Base-by-base conservation (phyloP, 1,284 basidiomycete species). In the Meripilus lineatus region DNA sequence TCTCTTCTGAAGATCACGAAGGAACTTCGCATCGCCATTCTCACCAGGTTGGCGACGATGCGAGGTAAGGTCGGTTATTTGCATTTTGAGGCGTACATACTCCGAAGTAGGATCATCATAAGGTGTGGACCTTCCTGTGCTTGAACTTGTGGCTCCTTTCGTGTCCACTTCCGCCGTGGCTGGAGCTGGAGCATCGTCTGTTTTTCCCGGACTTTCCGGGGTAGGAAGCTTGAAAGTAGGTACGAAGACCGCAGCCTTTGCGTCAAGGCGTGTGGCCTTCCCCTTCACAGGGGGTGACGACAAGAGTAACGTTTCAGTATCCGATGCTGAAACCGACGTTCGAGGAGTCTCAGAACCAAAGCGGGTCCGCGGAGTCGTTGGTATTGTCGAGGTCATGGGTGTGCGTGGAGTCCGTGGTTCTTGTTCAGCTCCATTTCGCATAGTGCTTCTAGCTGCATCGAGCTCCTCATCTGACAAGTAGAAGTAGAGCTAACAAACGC, bases 51-150 rank as follows among this genome's bases (percentile, higher is more conserved):
- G 53, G 47, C 47, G 46, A 59, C 62, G 38, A 62, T 54, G 49
- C 21, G 50, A 53, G 3, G 63, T 64, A 18, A 77, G 60, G 36
- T 72, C 65, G 37, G 79, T 65, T 34, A 83, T 67, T 42, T 74
- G 66, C 46, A 84, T 55, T 56, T 77, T 84, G 32, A 83, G 59
- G 34, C 69, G 72, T 32, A 80, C 77, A 58, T 89, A 87, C 49
- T 79, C 71, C 28, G 70, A 49, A 47, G 77, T 81, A 2, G 82
- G 81, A 44, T 88, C 79, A 6, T 79, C 77, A 17, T 71, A 69
- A 36, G 61, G 57, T 32, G 62, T 58, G 47, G 61, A 58, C 15
- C 45, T 44, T 11, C 60, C 58, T 15, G 65, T 64, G 26, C 52
- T 50, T 13, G 50, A 51, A 23, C 46, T 45, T 17, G 41, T 43